These are phyloP conservation scores for Crithidia bombi DNA, from an alignment of 208 protist genomes.

Conservation along the genomic window DNA sequence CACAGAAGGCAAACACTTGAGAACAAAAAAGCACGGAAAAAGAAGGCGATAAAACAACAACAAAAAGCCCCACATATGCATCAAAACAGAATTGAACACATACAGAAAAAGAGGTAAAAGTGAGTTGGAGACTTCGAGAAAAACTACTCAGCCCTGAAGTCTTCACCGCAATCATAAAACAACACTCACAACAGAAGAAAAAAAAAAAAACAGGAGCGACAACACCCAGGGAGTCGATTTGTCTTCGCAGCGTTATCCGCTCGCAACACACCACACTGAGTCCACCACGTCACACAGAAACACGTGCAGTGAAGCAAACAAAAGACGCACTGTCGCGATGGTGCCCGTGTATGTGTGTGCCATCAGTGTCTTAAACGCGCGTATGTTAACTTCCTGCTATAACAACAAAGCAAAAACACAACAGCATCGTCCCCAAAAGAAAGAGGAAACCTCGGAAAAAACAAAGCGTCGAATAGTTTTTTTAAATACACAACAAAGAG, in stretches of 20 bases:
- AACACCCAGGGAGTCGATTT: background rate
- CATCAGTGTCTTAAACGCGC: too few relatives aligned
- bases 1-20: background rate
- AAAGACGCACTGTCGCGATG: too few relatives aligned
- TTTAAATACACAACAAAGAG: too few relatives aligned
- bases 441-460: slow-evolving; percentile 4
- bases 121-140: background rate
- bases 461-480: too few relatives aligned
- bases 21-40: background rate
- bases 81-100: background rate
- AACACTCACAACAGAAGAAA: background rate
- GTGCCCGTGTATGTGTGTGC: too few relatives aligned
- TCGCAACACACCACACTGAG: background rate
- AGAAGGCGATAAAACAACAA: background rate
- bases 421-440: too few relatives aligned
- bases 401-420: too few relatives aligned
- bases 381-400: too few relatives aligned
- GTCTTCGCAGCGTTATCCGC: background rate
- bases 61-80: background rate
- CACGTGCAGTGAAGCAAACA: background rate
- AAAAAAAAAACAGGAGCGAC: slow-evolving; percentile 1
- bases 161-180: background rate
- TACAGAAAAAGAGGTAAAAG: background rate
- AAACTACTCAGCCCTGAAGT: background rate
- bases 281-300: too few relatives aligned